Base-by-base conservation (phyloP, 495 filamentous ascomycete species). In the Neurospora sublineolata region DNA sequence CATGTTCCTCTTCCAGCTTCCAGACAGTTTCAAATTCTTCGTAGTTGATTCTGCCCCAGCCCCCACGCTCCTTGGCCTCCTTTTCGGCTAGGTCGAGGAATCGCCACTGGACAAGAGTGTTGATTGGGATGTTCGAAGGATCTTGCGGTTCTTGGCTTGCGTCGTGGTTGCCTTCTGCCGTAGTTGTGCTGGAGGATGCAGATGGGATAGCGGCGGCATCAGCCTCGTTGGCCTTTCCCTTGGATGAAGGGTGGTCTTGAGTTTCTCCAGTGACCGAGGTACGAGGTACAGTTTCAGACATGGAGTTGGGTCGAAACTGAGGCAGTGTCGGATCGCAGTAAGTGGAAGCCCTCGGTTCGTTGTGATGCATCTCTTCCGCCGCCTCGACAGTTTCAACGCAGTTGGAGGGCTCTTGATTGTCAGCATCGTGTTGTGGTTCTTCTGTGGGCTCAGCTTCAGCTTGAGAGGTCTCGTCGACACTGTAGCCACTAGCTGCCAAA, bases 21-120 rank as follows among this genome's bases (percentile, higher is more conserved):
- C 94, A 92, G 44, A 91, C 87, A 36, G 81, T 79, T 72, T 90
- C 87, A 78, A 94, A 95, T 80, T 96, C 93, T 3, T 86, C 82
- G 68, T 88, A 92, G 75, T 80, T 89, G 23, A 96, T 80, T 74
- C 87, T 86, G 1, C 90, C 93, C 75, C 90, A 92, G 0, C 89
- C 90, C 11, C 92, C 92, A n/a, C 91, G 85, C 68, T 85, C 81
- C 71, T 83, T 86, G 11, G 90, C 87, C 78, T 94, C 90, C 69
- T 85, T 79, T 75, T 90, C 89, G 4, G 89, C 85, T 30, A 83
- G 75, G 71, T 92, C 87, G n/a, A 90, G 85, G 16, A 83, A 83
- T 74, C 86, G 85, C 72, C 90, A 87, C 18, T 80, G 75, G 41
- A 83, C 80, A 11, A 86, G 72, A 2, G 82, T 82, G 27, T 76